Percentiles rank a stretch among this genome's conserved stretches.
Conservation (phyloP, 176 grass and related monocot genomes). For the Cenchrus americanus region DNA sequence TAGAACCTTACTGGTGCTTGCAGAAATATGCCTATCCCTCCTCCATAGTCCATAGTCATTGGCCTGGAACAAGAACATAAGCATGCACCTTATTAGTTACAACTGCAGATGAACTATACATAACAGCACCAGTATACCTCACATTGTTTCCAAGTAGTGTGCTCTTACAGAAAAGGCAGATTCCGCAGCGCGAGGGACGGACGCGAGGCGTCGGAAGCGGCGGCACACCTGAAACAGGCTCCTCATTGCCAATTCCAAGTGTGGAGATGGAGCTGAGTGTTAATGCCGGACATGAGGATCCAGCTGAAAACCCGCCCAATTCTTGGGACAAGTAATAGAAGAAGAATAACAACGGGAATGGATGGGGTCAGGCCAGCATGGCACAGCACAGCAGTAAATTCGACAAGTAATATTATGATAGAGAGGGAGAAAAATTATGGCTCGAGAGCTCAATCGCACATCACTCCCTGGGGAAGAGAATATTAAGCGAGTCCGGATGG, state of each 20-base stretch:
- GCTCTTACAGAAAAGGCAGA: conserved; percentile 39
- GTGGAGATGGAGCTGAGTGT: neutral
- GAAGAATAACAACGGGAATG: neutral
- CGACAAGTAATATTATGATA: neutral
- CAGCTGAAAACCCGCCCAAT: neutral
- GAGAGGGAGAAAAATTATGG: neutral
- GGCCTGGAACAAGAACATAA: conserved; percentile 53
- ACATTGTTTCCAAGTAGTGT: conserved; percentile 11
- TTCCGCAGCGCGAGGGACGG: neutral
- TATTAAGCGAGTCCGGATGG: neutral
- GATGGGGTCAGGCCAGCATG: neutral
- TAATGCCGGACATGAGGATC: neutral
- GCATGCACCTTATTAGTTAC: conserved; percentile 24
- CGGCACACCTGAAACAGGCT: conserved; percentile 19
- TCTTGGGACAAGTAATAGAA: neutral
- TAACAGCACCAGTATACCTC: neutral
- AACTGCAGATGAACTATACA: neutral
- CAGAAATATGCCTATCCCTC: conserved; percentile 46
- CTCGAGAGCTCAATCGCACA: neutral
- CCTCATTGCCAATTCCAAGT: conserved; percentile 38
- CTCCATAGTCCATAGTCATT: conserved; percentile 9
- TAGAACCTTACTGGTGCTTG: conserved; percentile 23
- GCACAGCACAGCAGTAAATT: neutral
- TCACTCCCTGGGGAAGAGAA: neutral
- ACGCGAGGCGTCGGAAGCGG: neutral